phyloP scores from a whole-genome alignment of 352 stramenopile species.

The Phytophthora hibernalis region DNA sequence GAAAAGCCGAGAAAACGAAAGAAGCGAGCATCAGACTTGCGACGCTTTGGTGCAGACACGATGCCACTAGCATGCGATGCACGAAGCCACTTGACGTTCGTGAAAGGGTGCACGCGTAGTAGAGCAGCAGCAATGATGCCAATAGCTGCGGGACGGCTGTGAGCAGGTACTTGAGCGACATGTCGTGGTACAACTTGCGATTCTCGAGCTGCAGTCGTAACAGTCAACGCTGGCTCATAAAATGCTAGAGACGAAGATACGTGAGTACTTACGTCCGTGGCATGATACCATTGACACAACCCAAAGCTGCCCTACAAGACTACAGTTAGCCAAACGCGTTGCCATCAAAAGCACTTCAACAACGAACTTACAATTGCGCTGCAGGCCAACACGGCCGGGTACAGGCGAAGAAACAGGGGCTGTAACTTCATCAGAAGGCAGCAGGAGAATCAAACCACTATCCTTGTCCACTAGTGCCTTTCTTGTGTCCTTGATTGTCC shows the following conservation, averaged over 20 bases:
- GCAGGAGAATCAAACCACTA: no score
- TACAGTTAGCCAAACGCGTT: neutral
- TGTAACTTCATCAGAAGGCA: no score
- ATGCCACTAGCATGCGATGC: constrained; percentile 62
- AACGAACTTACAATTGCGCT: constrained; percentile 29
- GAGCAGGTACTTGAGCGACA: constrained; percentile 66
- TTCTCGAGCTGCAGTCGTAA: constrained; percentile 37
- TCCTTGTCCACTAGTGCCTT: no score
- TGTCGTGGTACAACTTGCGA: constrained; percentile 44
- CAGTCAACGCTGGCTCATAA: neutral
- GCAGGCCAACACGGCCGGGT: constrained; percentile 40
- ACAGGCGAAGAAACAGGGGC: constrained; percentile 31
- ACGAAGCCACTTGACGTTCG: constrained; percentile 46
- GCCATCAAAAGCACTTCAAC: neutral
- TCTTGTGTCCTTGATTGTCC: no score
- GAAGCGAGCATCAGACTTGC: constrained; percentile 46
- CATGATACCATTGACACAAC: constrained; percentile 66
- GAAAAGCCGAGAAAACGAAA: constrained; percentile 54
- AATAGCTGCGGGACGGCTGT: constrained; percentile 56
- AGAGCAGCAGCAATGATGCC: constrained; percentile 54
- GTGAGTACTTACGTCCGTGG: constrained; percentile 45
- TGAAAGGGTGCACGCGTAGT: constrained; percentile 71
- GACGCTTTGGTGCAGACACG: constrained; percentile 61
- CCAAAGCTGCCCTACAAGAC: constrained; percentile 40
- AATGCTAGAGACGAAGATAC: neutral